Evolutionary conservation across 2,329 filamentous ascomycete genomes (phyloP).

Genomic region (Nothomitra cinnamomea): DNA sequence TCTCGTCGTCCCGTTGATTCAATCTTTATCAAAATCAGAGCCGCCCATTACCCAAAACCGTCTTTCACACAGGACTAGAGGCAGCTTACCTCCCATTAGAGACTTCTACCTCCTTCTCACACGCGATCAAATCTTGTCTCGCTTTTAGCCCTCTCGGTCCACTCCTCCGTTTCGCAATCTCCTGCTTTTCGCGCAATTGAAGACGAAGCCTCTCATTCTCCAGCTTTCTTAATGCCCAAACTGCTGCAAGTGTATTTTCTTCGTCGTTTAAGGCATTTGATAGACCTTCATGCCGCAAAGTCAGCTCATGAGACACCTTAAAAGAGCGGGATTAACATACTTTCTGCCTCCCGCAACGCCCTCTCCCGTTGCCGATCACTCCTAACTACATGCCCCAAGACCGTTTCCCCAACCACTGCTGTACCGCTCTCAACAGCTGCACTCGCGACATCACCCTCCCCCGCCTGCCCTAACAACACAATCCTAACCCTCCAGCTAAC

Average conservation of each 20-base stretch:
- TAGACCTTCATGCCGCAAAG: constrained; percentile 26
- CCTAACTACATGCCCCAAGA: constrained; percentile 49
- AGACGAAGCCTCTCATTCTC: constrained; percentile 44
- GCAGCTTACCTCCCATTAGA: constrained; percentile 35
- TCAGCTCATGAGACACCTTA: background rate
- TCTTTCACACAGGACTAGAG: no score
- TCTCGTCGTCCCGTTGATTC: constrained; percentile 34
- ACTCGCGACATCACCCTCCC: constrained; percentile 9
- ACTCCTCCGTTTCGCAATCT: constrained; percentile 56
- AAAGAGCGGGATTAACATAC: constrained; percentile 22
- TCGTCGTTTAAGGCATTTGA: constrained; percentile 40
- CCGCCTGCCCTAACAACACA: constrained; percentile 15
- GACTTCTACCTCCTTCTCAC: constrained; percentile 48
- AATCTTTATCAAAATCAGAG: background rate
- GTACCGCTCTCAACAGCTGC: background rate
- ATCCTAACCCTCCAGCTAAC: no score
- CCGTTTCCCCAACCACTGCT: constrained; percentile 24
- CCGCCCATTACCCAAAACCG: no score
- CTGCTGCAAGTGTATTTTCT: constrained; percentile 36
- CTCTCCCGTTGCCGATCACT: constrained; percentile 33
- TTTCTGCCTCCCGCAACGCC: constrained; percentile 41
- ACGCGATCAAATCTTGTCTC: constrained; percentile 52
- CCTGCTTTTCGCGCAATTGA: constrained; percentile 50
- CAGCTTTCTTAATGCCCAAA: constrained; percentile 43
- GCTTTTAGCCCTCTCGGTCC: constrained; percentile 59